A percentile compares a stretch with the other conserved stretches of the same genome.
phyloP scores from a whole-genome alignment of 208 protist genomes.

The Crithidia brevicula region DNA sequence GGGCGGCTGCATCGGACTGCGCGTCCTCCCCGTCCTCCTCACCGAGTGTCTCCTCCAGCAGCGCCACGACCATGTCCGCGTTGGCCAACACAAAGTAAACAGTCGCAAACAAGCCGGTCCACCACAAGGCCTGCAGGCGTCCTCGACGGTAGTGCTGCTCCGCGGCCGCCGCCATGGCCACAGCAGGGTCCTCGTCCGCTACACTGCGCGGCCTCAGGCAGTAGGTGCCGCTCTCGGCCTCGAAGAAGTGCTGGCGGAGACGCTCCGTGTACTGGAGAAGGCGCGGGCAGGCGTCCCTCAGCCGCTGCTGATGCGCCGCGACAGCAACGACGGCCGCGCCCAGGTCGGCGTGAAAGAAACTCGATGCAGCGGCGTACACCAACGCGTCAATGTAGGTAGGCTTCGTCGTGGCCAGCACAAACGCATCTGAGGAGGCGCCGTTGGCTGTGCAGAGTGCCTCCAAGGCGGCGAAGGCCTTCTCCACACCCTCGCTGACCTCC shows the following conservation, averaged over 20 bases:
- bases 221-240: constrained; percentile 79
- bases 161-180: constrained; percentile 6
- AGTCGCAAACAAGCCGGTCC: constrained; percentile 58
- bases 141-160: constrained; percentile 66
- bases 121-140: constrained; percentile 50
- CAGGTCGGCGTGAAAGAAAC: constrained; percentile 78
- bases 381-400: constrained; percentile 70
- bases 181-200: constrained; percentile 7
- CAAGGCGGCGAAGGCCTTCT: constrained; percentile 52
- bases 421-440: constrained; percentile 35
- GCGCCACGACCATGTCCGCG: constrained; percentile 52
- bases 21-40: constrained; percentile 38
- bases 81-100: constrained; percentile 80
- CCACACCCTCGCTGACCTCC: constrained; percentile 54
- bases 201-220: constrained; percentile 38
- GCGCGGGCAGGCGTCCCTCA: constrained; percentile 57
- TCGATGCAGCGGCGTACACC: constrained; percentile 74
- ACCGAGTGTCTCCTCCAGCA: constrained; percentile 31
- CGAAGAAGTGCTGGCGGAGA: constrained; percentile 74
- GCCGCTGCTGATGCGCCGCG: constrained; percentile 38
- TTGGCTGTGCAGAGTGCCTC: constrained; percentile 46
- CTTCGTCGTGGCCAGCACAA: constrained; percentile 66
- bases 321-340: constrained; percentile 3
- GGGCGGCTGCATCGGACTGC: not conserved
- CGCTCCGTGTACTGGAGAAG: constrained; percentile 79